Base-by-base conservation (phyloP, 1,284 basidiomycete species). In the Flammula alnicola region DNA sequence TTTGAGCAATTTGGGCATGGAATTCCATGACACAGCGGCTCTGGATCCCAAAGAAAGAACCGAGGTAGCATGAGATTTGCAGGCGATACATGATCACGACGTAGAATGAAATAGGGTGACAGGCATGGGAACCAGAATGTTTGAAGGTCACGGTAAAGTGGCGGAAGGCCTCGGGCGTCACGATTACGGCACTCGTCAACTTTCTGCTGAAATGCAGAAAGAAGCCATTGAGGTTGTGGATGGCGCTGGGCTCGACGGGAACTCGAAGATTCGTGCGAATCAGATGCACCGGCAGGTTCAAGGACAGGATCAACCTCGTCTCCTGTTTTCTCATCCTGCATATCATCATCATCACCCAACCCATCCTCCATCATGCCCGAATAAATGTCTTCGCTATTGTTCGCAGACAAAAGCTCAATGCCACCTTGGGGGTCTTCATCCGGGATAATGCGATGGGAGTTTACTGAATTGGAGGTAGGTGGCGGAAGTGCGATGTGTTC, bases 41-140 rank as follows among this genome's bases (percentile, higher is more conserved):
- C 17, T 7, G 63, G 63, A 44, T 67, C 63, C 60, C 63, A 67
- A 1, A 62, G 26, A 22, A 63, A 62, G 16, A 62, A 61, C 3
- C 14, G 31, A 0, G 52, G 48, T 16, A 49, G 41, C 27, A 57
- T 62, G 1, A 62, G 17, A 31, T 45, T n/a, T 5, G 37, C 29
- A 0, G 59, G 59, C 2, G 52, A 50, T 6, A 37, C 6, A 1
- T 40, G 3, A 11, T 17, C 10, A 32, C 26, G 23, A 6, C 16
- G 7, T 7, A 59, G 55, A 16, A 51, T 5, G 31, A 61, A 59
- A 20, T 29, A 60, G 4, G 35, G 46, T 0, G 55, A 48, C 27
- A 9, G 42, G 16, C 30, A 39, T 3, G 48, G 51, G 40, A 58
- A 57, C 56, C 55, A 61, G 38, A 61, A 61, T 11, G 51, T 50